These are phyloP conservation scores for Zelonia costaricensis DNA, from an alignment of 208 protist species.

Conservation along the genomic window DNA sequence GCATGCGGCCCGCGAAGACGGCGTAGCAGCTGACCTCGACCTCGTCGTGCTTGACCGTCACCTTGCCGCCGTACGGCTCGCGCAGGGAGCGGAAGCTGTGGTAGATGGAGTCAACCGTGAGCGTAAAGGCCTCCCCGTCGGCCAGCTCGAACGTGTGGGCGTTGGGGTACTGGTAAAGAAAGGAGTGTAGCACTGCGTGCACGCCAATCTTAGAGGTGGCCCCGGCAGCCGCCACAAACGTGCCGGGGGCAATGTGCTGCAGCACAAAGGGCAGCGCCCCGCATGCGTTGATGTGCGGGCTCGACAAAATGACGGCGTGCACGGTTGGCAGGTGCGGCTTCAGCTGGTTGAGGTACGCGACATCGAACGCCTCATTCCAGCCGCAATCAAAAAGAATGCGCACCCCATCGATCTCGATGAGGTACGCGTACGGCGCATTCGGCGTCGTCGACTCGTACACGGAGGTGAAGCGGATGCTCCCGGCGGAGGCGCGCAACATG, in stretches of 20 bases:
- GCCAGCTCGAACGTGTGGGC: slow-evolving; percentile 36
- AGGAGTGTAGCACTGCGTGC: slow-evolving; percentile 73
- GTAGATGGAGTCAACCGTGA: slow-evolving; percentile 85
- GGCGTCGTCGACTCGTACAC: slow-evolving; percentile 43
- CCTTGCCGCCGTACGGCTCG: slow-evolving; percentile 80
- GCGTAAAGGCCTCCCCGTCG: slow-evolving; percentile 39
- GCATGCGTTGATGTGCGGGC: slow-evolving; percentile 72
- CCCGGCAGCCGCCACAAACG: slow-evolving; percentile 58
- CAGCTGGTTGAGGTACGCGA: slow-evolving; percentile 49
- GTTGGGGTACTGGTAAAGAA: slow-evolving; percentile 84
- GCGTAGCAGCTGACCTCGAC: slow-evolving; percentile 68
- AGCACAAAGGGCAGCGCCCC: slow-evolving; percentile 86
- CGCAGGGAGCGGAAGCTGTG: slow-evolving; percentile 78
- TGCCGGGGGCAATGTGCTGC: slow-evolving; percentile 60
- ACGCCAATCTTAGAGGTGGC: slow-evolving; percentile 82
- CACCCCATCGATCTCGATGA: slow-evolving; percentile 86
- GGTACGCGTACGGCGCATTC: slow-evolving; percentile 55
- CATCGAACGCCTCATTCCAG: slow-evolving; percentile 72
- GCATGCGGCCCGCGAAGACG: slow-evolving; percentile 71
- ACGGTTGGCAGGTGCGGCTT: slow-evolving; percentile 45
- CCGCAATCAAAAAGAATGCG: slow-evolving; percentile 88
- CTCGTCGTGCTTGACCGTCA: slow-evolving; percentile 53
- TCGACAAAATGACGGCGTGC: slow-evolving; percentile 83
- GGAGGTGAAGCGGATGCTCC: slow-evolving; percentile 35
- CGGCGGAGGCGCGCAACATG: slow-evolving; percentile 54